phyloP scores from a whole-genome alignment of 192 early-diverging fungal genomes.

The Anaeromyces robustus region DNA sequence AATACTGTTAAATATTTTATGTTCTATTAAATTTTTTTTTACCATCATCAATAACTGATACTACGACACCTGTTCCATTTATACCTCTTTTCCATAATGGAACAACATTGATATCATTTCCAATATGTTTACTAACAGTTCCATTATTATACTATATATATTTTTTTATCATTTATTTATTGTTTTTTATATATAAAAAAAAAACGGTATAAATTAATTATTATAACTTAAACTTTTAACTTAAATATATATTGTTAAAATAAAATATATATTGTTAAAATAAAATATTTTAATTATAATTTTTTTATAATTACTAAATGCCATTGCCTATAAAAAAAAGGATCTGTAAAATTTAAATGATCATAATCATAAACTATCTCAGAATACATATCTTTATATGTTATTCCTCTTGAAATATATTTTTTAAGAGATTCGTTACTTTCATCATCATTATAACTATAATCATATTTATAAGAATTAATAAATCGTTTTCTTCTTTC shows the following conservation, averaged over 20 bases:
- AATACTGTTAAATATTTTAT: too few relatives aligned
- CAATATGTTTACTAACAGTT: background rate
- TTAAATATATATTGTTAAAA: too few relatives aligned
- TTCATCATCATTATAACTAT: too few relatives aligned
- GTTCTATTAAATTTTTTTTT: background rate
- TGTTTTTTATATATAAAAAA: too few relatives aligned
- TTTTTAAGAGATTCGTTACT: too few relatives aligned
- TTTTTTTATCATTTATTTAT: too few relatives aligned
- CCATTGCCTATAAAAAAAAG: background rate
- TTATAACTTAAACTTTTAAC: too few relatives aligned
- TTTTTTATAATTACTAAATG: background rate
- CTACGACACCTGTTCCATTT: background rate
- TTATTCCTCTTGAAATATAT: too few relatives aligned
- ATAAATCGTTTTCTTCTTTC: background rate
- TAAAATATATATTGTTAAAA: too few relatives aligned
- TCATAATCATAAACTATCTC: background rate
- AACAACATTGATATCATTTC: background rate
- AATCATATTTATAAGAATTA: background rate
- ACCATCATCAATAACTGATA: background rate
- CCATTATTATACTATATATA: background rate
- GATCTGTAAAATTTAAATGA: background rate
- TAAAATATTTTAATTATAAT: too few relatives aligned
- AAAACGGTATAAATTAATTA: too few relatives aligned
- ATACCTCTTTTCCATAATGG: background rate
- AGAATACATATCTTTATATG: background rate